These are phyloP conservation scores for Mesostigma viride DNA, from an alignment of 139 green algal species.

Conservation along the genomic window DNA sequence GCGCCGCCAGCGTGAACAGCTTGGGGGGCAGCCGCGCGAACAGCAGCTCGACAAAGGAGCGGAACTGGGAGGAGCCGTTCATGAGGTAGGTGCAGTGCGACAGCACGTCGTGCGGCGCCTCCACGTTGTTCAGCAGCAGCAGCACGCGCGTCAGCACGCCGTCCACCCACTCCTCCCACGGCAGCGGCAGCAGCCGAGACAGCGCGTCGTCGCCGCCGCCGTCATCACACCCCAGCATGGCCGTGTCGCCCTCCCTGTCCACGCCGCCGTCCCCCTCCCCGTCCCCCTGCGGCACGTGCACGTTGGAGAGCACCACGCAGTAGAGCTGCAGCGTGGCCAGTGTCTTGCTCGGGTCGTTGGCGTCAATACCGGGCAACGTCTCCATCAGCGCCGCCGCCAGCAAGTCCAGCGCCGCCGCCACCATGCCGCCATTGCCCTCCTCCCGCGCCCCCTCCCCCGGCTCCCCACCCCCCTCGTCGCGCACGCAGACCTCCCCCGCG, in stretches of 20 bases:
- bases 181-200: slow-evolving; percentile 25
- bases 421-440: background rate
- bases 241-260: background rate
- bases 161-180: slow-evolving; percentile 59
- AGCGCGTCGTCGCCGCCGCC: background rate
- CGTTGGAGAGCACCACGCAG: slow-evolving; percentile 42
- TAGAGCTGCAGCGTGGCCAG: slow-evolving; percentile 65
- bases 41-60: slow-evolving; percentile 51
- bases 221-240: slow-evolving; percentile 6
- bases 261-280: slow-evolving; percentile 31
- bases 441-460: slow-evolving; percentile 4
- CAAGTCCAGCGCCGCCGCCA: slow-evolving; percentile 23
- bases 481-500: slow-evolving; percentile 6
- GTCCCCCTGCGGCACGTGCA: slow-evolving; percentile 11
- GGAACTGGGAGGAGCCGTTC: slow-evolving; percentile 44
- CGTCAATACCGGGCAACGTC: slow-evolving; percentile 81
- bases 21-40: slow-evolving; percentile 44
- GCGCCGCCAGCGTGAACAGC: slow-evolving; percentile 37
- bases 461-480: background rate
- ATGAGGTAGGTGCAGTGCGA: slow-evolving; percentile 42
- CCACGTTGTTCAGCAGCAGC: slow-evolving; percentile 57
- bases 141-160: slow-evolving; percentile 61
- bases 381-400: slow-evolving; percentile 63
- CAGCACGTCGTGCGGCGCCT: slow-evolving; percentile 24
- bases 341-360: slow-evolving; percentile 82